phyloP scores from a whole-genome alignment of 2,329 filamentous ascomycete genomes.

The Penicillium italicum region DNA sequence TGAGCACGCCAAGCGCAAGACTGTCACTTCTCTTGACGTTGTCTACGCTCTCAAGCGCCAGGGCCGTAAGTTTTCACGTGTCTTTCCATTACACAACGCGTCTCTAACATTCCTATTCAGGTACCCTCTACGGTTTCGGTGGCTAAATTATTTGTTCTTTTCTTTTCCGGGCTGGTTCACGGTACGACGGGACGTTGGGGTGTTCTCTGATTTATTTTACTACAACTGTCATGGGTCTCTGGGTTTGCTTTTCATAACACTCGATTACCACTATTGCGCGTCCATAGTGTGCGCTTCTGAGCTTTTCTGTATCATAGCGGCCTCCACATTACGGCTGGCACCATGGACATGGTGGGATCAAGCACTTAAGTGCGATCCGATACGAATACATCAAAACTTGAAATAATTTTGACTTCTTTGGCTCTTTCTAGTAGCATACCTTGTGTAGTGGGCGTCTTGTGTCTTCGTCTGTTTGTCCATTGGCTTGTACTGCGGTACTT shows the following conservation, averaged over 20 bases:
- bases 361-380: slow-evolving; percentile 28
- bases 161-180: slow-evolving; percentile 42
- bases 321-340: slow-evolving; percentile 37
- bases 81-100: neutral
- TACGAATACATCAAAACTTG: slow-evolving; percentile 37
- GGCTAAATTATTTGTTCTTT: slow-evolving; percentile 57
- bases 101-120: slow-evolving; percentile 27
- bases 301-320: slow-evolving; percentile 45
- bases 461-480: neutral
- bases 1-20: slow-evolving; percentile 72
- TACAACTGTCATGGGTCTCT: slow-evolving; percentile 42
- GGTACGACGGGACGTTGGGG: slow-evolving; percentile 46
- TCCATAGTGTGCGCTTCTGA: slow-evolving; percentile 40
- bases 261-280: slow-evolving; percentile 39
- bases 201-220: slow-evolving; percentile 40
- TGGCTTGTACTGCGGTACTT: neutral
- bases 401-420: neutral
- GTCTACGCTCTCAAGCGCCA: slow-evolving; percentile 63
- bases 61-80: slow-evolving; percentile 46
- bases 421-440: neutral
- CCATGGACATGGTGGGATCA: slow-evolving; percentile 33
- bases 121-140: slow-evolving; percentile 85
- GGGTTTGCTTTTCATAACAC: slow-evolving; percentile 41
- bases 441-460: neutral
- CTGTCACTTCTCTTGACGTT: slow-evolving; percentile 56